Conservation (phyloP, 1,284 basidiomycete genomes). For the Pascua sp. region DNA sequence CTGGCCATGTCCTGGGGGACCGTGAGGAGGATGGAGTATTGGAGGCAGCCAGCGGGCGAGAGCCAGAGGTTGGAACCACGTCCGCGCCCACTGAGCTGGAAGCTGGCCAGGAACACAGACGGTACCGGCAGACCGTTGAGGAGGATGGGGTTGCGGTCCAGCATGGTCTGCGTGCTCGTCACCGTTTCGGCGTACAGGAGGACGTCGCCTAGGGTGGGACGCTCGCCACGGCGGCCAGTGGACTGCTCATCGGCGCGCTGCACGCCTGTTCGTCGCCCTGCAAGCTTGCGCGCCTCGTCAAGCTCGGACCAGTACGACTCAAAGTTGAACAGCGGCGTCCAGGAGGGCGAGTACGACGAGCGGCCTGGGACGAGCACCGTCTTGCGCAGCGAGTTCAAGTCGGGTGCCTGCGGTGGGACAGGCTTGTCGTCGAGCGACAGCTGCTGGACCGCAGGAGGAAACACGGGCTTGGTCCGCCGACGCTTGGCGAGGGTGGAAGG, state of each 20-base stretch:
- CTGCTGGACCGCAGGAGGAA: slow-evolving; percentile 18
- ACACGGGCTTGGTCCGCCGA: slow-evolving; percentile 41
- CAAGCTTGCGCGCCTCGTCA: slow-evolving; percentile 34
- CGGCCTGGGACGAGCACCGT: slow-evolving; percentile 36
- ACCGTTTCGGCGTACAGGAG: slow-evolving; percentile 84
- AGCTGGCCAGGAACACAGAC: slow-evolving; percentile 70
- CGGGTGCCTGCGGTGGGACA: slow-evolving; percentile 54
- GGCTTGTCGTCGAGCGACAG: slow-evolving; percentile 33
- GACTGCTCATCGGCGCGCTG: slow-evolving; percentile 23
- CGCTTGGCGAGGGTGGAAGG: slow-evolving; percentile 45
- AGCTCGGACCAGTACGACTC: slow-evolving; percentile 48
- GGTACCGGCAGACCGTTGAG: slow-evolving; percentile 70
- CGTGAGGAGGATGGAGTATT: slow-evolving; percentile 76
- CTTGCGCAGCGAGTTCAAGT: slow-evolving; percentile 40
- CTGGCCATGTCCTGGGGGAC: slow-evolving; percentile 58
- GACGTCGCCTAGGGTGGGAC: slow-evolving; percentile 61
- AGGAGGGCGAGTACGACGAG: slow-evolving; percentile 28
- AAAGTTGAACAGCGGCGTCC: slow-evolving; percentile 54
- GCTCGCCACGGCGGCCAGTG: slow-evolving; percentile 13
- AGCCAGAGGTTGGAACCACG: slow-evolving; percentile 90
- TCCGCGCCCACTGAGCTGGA: slow-evolving; percentile 83
- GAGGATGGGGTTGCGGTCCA: slow-evolving; percentile 82
- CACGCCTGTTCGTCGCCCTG: slow-evolving; percentile 31
- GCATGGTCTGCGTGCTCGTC: slow-evolving; percentile 91
- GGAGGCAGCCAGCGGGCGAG: slow-evolving; percentile 83